Evolutionary conservation across 2,329 filamentous ascomycete species (phyloP).

Genomic region (Fusarium nurragi): DNA sequence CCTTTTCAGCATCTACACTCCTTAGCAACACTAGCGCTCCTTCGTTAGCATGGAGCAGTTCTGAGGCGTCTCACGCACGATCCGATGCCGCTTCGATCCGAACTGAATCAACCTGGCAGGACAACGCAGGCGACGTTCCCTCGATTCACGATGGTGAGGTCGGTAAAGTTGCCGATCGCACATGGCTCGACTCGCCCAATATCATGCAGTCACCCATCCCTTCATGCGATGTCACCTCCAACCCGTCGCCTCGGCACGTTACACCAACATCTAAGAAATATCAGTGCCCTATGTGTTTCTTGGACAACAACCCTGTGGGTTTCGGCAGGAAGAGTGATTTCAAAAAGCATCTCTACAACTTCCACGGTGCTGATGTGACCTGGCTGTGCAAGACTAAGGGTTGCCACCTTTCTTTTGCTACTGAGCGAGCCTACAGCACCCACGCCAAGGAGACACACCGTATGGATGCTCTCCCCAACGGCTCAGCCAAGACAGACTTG

Average conservation of each 20-base stretch:
- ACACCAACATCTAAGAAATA: constrained; percentile 54
- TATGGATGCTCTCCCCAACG: constrained; percentile 54
- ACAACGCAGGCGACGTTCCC: constrained; percentile 47
- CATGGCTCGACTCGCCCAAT: constrained; percentile 54
- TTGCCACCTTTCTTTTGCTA: constrained; percentile 56
- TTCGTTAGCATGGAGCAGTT: constrained; percentile 55
- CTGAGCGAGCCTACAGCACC: constrained; percentile 56
- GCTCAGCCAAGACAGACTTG: constrained; percentile 53
- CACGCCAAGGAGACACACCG: constrained; percentile 56
- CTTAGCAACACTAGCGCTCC: constrained; percentile 54
- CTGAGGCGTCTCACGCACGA: constrained; percentile 52
- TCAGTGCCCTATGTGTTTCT: constrained; percentile 58
- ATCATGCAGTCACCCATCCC: constrained; percentile 50
- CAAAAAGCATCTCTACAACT: constrained; percentile 61
- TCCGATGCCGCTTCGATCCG: constrained; percentile 54
- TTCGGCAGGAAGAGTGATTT: constrained; percentile 60
- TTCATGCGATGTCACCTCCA: constrained; percentile 47
- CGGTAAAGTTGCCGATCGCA: constrained; percentile 48
- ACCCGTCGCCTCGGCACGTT: constrained; percentile 51
- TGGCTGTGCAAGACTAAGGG: constrained; percentile 56
- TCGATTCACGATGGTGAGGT: constrained; percentile 50
- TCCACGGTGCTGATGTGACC: constrained; percentile 55
- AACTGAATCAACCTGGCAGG: constrained; percentile 53
- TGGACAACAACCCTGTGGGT: constrained; percentile 57
- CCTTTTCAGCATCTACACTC: constrained; percentile 53